A percentile compares a stretch with the other conserved stretches of the same genome.
Evolutionary conservation across 257 asterid species (phyloP).

Genomic region (Solanum etuberosum): DNA sequence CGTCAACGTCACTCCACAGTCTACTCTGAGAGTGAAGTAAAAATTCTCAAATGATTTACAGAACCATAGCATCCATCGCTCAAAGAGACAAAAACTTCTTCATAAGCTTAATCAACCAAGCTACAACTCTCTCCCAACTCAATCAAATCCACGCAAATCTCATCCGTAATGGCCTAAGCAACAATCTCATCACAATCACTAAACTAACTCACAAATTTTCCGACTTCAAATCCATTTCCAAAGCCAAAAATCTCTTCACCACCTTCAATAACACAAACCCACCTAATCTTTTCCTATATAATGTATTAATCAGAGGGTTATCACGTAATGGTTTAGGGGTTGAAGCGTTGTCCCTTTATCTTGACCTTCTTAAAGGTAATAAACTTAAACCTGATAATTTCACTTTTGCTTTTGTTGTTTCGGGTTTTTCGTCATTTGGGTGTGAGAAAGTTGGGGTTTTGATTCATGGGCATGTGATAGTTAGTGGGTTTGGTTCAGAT

Average conservation of each 20-base stretch:
- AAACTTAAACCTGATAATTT: constrained; percentile 59
- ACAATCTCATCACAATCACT: constrained; percentile 41
- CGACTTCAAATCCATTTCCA: constrained; percentile 38
- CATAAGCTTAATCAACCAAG: constrained; percentile 31
- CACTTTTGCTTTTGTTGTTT: constrained; percentile 47
- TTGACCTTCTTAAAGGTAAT: constrained; percentile 25
- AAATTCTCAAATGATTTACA: constrained; percentile 9
- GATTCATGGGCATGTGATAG: constrained; percentile 67
- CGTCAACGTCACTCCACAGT: neutral
- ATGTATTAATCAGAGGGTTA: constrained; percentile 66
- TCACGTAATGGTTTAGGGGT: constrained; percentile 28
- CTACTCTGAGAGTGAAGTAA: neutral
- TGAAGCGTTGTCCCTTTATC: constrained; percentile 41
- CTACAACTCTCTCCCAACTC: constrained; percentile 38
- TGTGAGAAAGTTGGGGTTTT: constrained; percentile 31
- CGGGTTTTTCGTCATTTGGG: constrained; percentile 30
- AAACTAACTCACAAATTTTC: constrained; percentile 58
- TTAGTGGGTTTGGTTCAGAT: constrained; percentile 55
- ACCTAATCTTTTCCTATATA: constrained; percentile 74
- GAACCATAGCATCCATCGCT: constrained; percentile 23
- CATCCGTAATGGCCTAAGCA: constrained; percentile 33
- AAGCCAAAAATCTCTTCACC: constrained; percentile 51
- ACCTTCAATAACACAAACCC: constrained; percentile 12
- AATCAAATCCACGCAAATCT: constrained; percentile 61
- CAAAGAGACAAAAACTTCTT: constrained; percentile 41